phyloP scores from a whole-genome alignment of 2,329 filamentous ascomycete species.

The Aspergillus sojae region DNA sequence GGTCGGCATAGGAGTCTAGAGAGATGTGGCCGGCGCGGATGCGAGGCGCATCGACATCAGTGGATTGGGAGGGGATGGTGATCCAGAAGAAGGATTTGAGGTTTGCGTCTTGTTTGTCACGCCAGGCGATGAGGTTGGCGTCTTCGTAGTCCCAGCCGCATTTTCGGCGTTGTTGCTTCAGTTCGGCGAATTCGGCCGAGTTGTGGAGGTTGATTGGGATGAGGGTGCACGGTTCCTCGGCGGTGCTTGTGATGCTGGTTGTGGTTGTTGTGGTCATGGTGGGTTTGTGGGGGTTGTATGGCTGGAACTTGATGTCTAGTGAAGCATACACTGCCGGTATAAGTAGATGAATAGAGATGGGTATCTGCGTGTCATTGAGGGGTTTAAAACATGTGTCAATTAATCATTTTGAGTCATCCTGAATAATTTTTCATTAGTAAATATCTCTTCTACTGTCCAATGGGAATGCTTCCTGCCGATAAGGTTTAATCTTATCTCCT shows the following conservation, averaged over 20 bases:
- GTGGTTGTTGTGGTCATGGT: neutral
- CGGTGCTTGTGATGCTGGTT: neutral
- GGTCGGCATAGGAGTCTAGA: constrained; percentile 25
- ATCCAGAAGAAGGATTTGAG: constrained; percentile 27
- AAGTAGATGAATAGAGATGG: neutral
- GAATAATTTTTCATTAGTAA: too few species aligned
- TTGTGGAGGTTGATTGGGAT: constrained; percentile 21
- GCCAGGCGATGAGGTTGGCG: constrained; percentile 14
- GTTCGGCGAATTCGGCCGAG: constrained; percentile 14
- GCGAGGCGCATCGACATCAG: neutral
- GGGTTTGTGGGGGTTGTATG: neutral
- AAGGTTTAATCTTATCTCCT: too few species aligned
- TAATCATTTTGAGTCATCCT: too few species aligned
- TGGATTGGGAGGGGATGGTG: neutral
- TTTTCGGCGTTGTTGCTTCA: constrained; percentile 17
- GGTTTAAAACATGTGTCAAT: too few species aligned
- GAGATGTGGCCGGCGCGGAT: constrained; percentile 32
- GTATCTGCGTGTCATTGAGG: too few species aligned
- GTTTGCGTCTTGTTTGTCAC: constrained; percentile 10
- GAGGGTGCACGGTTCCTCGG: constrained; percentile 12
- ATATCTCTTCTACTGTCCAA: too few species aligned
- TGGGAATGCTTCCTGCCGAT: too few species aligned
- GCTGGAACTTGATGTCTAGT: neutral
- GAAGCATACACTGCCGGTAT: neutral
- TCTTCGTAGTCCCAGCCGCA: constrained; percentile 22